Evolutionary conservation across 768 basidiomycete genomes (phyloP).

Genomic region (Chalciporus pseudorubinellus): DNA sequence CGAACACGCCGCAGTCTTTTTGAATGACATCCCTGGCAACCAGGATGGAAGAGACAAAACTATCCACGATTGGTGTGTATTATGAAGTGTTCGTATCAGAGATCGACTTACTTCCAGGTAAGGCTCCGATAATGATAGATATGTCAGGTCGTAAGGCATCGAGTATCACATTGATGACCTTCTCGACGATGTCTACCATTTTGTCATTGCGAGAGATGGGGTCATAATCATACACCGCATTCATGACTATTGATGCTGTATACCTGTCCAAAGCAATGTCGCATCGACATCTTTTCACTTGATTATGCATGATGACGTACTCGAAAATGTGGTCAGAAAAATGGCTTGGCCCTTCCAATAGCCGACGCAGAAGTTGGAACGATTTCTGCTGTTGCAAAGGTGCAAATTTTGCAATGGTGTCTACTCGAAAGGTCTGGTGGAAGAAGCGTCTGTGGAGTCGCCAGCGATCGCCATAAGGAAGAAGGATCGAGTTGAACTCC

Average conservation of each 20-base stretch:
- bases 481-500: constrained; percentile 16
- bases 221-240: constrained; percentile 16
- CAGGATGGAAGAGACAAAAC: constrained; percentile 10
- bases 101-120: constrained; percentile 11
- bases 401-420: constrained; percentile 18
- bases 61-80: not conserved
- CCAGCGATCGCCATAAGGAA: constrained; percentile 32
- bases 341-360: constrained; percentile 31
- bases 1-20: not conserved
- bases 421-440: constrained; percentile 17
- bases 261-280: too few species aligned
- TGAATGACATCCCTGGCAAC: constrained; percentile 14
- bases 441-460: constrained; percentile 28
- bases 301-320: constrained; percentile 17
- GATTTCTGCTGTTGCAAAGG: constrained; percentile 29
- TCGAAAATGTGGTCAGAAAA: constrained; percentile 33
- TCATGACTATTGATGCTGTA: constrained; percentile 11
- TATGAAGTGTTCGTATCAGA: not conserved
- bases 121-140: constrained; percentile 9
- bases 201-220: constrained; percentile 8
- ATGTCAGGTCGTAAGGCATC: constrained; percentile 7
- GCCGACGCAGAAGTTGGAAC: constrained; percentile 27
- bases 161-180: constrained; percentile 3
- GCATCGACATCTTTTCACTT: too few species aligned
- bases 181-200: constrained; percentile 9